Evolutionary conservation across 2,329 filamentous ascomycete genomes (phyloP), one percentile per base, ranked within the genome.

Genomic region (Fusarium chaquense): DNA sequence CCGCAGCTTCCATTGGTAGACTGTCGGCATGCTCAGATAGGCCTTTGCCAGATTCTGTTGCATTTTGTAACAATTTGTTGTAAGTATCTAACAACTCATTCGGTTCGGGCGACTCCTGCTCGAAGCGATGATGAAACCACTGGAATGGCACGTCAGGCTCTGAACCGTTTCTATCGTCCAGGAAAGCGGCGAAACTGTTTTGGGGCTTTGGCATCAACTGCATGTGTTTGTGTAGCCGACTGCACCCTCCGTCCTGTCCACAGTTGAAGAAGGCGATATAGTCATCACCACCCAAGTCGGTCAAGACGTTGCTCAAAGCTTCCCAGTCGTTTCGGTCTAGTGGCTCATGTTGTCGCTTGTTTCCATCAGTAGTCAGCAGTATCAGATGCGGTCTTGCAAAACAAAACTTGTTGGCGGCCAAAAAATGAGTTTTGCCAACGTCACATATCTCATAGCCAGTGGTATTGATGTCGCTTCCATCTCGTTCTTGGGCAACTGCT

Each of bases 141-240:
- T 20, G n/a, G 2, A 61, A 61, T 1, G 58, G 35, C 0, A 61
- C 2, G 0, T 22, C 6, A 2, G 28, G 43, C 0, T 50, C 54
- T 2, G 7, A 9, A 1, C 1, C 15, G 13, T 3, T 4, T 2
- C 26, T 0, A 0, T 1, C 2, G 11, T 51, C 43, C 4, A 60
- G 16, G 24, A 61, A 61, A 6, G n/a, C 38, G 2, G 43, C 24
- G 3, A 61, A 60, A 3, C 16, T 43, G 2, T 43, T 8, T 0
- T 22, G 50, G 0, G 43, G 55, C 2, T 45, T 60, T 0, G 55
- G 55, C 9, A 61, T 61, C 0, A 61, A 2, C 30, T 62, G 58
- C 24, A 62, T 60, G 5, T 62, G 55, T 9, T 62, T 62, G 3
- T 62, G 58, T 24, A 52, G 7, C 6, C 58, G 20, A 28, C 58